These are phyloP conservation scores for Starmerella apicola DNA, from an alignment of 805 yeast species.

Conservation along the genomic window DNA sequence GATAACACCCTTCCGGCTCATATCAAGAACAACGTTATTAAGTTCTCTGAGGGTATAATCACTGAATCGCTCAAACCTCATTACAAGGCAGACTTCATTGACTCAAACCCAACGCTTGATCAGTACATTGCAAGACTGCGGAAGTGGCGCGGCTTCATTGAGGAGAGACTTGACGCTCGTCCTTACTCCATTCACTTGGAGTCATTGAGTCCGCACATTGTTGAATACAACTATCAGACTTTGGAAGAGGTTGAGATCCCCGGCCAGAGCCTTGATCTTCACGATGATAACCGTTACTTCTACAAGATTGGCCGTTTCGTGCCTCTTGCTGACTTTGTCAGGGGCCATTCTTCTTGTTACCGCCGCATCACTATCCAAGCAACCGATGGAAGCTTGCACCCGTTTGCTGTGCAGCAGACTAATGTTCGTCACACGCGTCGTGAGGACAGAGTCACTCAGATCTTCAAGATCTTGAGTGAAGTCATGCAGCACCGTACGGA, in stretches of 20 bases:
- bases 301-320: slow-evolving; percentile 85
- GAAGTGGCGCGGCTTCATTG: slow-evolving; percentile 85
- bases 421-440: slow-evolving; percentile 96
- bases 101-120: slow-evolving; percentile 77
- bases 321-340: slow-evolving; percentile 74
- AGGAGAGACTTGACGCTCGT: slow-evolving; percentile 79
- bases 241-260: slow-evolving; percentile 97
- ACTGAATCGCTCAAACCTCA: slow-evolving; percentile 82
- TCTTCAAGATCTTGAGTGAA: slow-evolving; percentile 79
- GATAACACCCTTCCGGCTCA: slow-evolving; percentile 82
- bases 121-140: slow-evolving; percentile 71
- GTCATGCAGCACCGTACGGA: slow-evolving; percentile 71
- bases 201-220: slow-evolving; percentile 82
- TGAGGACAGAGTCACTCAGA: slow-evolving; percentile 86
- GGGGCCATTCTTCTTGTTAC: slow-evolving; percentile 84
- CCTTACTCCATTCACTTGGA: slow-evolving; percentile 72
- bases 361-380: slow-evolving; percentile 83
- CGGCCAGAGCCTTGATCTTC: slow-evolving; percentile 83
- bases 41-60: slow-evolving; percentile 85
- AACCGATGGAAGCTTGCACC: slow-evolving; percentile 80
- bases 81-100: slow-evolving; percentile 82
- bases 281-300: slow-evolving; percentile 81
- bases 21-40: slow-evolving; percentile 74
- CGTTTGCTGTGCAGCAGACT: slow-evolving; percentile 94
- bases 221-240: slow-evolving; percentile 96